Conservation (phyloP, 495 filamentous ascomycete species). For the Trypethelium eluteriae region DNA sequence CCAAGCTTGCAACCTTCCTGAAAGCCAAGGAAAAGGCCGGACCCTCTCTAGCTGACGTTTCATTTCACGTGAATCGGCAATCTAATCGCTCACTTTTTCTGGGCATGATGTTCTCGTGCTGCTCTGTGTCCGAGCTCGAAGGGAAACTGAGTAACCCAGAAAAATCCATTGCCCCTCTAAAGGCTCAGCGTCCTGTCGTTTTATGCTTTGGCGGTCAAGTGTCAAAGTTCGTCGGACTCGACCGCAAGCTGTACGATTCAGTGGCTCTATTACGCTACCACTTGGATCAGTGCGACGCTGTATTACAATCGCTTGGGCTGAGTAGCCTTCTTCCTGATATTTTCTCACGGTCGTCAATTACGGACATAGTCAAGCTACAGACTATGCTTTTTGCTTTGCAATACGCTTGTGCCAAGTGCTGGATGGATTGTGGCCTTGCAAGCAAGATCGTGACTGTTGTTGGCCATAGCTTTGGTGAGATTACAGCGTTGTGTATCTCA, state of each 20-base stretch:
- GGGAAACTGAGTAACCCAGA: too few species aligned
- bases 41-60: too few species aligned
- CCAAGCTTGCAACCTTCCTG: neutral
- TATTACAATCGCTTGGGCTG: neutral
- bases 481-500: constrained; percentile 21
- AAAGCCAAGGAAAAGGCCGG: neutral
- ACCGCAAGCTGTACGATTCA: neutral
- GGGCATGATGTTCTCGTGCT: too few species aligned
- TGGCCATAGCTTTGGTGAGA: constrained; percentile 21
- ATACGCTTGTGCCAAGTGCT: constrained; percentile 12
- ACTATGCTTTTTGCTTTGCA: constrained; percentile 13
- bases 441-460: constrained; percentile 10
- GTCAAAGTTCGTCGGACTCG: neutral
- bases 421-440: constrained; percentile 16
- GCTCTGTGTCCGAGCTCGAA: neutral
- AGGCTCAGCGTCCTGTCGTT: neutral
- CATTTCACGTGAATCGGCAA: too few species aligned
- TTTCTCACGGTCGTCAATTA: neutral
- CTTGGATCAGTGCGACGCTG: constrained; percentile 9
- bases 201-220: neutral
- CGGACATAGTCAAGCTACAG: constrained; percentile 13
- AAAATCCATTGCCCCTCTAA: neutral
- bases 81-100: neutral
- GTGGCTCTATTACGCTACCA: neutral
- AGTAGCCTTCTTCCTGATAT: constrained; percentile 4